phyloP scores from a whole-genome alignment of 352 stramenopile species.

The Globisporangium takayamanum region DNA sequence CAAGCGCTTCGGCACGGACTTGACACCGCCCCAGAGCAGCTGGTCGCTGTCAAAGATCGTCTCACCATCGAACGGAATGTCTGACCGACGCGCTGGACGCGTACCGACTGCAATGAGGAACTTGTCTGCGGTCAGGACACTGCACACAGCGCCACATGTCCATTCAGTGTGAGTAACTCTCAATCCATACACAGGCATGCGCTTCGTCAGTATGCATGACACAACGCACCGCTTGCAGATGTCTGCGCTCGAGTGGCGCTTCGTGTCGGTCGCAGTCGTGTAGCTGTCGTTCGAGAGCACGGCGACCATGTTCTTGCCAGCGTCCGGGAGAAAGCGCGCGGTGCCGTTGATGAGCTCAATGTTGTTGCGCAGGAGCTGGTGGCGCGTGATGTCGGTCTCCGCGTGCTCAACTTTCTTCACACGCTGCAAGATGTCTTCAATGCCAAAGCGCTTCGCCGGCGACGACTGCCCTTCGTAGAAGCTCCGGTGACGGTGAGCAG shows the following conservation, averaged over 20 bases:
- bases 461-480: conserved; percentile 81
- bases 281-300: conserved; percentile 84
- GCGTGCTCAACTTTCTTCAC: conserved; percentile 77
- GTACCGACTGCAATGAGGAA: conserved; percentile 86
- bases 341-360: conserved; percentile 79
- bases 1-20: conserved; percentile 63
- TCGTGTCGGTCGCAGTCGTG: conserved; percentile 64
- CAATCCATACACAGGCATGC: background rate
- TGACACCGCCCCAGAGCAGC: conserved; percentile 74
- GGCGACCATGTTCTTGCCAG: conserved; percentile 67
- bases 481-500: conserved; percentile 79
- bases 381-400: conserved; percentile 81
- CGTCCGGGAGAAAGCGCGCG: conserved; percentile 63
- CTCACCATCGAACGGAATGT: conserved; percentile 85
- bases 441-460: conserved; percentile 59
- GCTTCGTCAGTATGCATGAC: background rate
- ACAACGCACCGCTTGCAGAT: conserved; percentile 73
- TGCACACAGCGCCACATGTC: conserved; percentile 13
- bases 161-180: background rate
- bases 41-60: conserved; percentile 85
- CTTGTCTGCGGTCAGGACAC: conserved; percentile 79
- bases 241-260: conserved; percentile 64
- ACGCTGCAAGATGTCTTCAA: conserved; percentile 81
- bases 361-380: conserved; percentile 76
- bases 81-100: conserved; percentile 59